Evolutionary conservation across 139 green algal genomes (phyloP).

Genomic region (Deuterostichococcus epilithicus): DNA sequence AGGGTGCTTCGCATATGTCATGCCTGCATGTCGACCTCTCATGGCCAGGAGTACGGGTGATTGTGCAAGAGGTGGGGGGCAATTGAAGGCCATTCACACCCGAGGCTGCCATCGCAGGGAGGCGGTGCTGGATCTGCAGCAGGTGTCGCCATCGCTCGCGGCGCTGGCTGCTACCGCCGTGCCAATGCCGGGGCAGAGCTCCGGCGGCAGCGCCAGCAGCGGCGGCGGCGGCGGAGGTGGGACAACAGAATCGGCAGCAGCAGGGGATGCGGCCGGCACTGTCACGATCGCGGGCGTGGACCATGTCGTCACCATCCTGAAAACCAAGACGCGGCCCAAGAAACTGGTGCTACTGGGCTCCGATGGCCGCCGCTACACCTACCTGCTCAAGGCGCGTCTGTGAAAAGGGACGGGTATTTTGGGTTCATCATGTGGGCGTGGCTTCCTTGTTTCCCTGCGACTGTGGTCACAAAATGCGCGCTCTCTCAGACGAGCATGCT

Average conservation of each 20-base stretch:
- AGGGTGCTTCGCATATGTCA: no score
- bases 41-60: no score
- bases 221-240: neutral
- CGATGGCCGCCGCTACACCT: slow-evolving; percentile 65
- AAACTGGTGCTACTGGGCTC: slow-evolving; percentile 62
- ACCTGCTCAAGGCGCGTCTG: slow-evolving; percentile 74
- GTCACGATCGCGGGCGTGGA: slow-evolving; percentile 46
- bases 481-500: no score
- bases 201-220: no score
- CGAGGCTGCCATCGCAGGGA: neutral
- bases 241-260: neutral
- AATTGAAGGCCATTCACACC: no score
- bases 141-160: slow-evolving; percentile 46
- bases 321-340: slow-evolving; percentile 92
- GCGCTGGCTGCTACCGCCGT: slow-evolving; percentile 27
- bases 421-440: no score
- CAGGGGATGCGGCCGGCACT: neutral
- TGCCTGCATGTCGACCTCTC: no score
- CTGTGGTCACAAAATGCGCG: no score
- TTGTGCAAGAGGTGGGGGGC: no score
- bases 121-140: slow-evolving; percentile 11
- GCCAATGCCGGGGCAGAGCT: slow-evolving; percentile 48
- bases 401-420: no score
- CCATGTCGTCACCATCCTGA: slow-evolving; percentile 41
- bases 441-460: no score